Base-by-base conservation (phyloP, 2,329 filamentous ascomycete species). In the Juglanconis juglandina region DNA sequence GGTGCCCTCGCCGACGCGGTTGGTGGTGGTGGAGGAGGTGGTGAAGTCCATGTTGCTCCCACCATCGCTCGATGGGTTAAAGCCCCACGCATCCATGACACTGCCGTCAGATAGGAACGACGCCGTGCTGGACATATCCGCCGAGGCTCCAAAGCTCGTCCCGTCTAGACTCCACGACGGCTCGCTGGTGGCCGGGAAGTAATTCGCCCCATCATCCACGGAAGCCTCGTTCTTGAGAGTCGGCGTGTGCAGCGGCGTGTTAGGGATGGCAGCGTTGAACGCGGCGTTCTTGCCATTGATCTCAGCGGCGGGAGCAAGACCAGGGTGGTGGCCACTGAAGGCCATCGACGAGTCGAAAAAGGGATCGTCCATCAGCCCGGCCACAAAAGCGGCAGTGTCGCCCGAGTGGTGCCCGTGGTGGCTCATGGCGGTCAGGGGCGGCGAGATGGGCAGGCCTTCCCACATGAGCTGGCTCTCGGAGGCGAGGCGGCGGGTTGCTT, bases 241-340 rank as follows among this genome's bases (percentile, higher is more conserved):
- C 9, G 76, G 76, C 1, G 77, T 78, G 61, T 73, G 72, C 50
- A 74, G 67, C 13, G 76, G 75, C 39, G 76, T 75, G 57, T 73
- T 68, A 49, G 73, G 69, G 44, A 69, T 70, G 52, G 49, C 57
- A 41, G 56, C 49, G 39, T 65, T 63, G 32, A 63, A 50, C 4
- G 17, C 30, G 17, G 30, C 51, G 9, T 52, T 56, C 53, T 56
- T 62, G 10, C 47, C 49, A 13, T 53, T 53, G 24, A 62, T 56
- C 33, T 52, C 53, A n/a, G 50, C 42, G 56, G 60, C 17, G 34
- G 62, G 50, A 55, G 56, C 47, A 57, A 60, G 62, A 32, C 57
- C 52, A 47, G 53, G n/a, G 49, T 50, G 30, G 34, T 60, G 35
- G 11, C 11, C 11, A 10, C 17, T 8, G 24, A 60, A 62, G 48